phyloP scores from a whole-genome alignment of 2,329 filamentous ascomycete species.

The Apiospora arundinis region DNA sequence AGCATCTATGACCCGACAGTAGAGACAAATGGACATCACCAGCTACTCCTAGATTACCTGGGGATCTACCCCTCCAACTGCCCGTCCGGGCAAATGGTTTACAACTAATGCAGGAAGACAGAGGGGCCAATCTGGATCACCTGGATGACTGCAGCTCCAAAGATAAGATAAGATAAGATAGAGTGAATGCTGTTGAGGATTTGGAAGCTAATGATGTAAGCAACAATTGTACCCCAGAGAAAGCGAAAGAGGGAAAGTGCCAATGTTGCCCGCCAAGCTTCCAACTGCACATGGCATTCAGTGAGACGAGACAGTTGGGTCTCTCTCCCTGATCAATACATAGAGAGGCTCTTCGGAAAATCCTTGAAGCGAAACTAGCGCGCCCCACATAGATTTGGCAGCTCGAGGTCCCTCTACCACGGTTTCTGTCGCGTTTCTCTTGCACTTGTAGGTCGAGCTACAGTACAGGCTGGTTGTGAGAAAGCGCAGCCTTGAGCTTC shows the following conservation, averaged over 20 bases:
- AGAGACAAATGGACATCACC: not conserved
- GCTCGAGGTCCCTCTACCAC: conserved; percentile 2
- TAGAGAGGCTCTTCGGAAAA: conserved; percentile 16
- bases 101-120: not conserved
- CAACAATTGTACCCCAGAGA: not conserved
- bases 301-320: no score
- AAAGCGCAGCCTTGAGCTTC: conserved; percentile 45
- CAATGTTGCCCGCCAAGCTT: not conserved
- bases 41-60: not conserved
- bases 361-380: conserved; percentile 5
- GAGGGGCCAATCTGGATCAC: not conserved
- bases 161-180: conserved; percentile 19
- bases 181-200: not conserved
- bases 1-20: not conserved
- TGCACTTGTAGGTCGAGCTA: conserved; percentile 3
- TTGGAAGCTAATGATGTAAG: not conserved
- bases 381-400: not conserved
- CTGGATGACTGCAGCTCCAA: not conserved
- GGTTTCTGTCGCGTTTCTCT: conserved; percentile 5
- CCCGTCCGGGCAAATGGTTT: not conserved
- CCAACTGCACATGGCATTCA: no score
- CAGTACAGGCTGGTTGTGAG: conserved; percentile 18
- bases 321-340: no score
- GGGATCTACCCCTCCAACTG: not conserved
- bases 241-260: no score